Percentiles rank a stretch among this genome's conserved stretches.
Conservation (phyloP, 2,329 filamentous ascomycete genomes). For the Elsinoe necatrix region DNA sequence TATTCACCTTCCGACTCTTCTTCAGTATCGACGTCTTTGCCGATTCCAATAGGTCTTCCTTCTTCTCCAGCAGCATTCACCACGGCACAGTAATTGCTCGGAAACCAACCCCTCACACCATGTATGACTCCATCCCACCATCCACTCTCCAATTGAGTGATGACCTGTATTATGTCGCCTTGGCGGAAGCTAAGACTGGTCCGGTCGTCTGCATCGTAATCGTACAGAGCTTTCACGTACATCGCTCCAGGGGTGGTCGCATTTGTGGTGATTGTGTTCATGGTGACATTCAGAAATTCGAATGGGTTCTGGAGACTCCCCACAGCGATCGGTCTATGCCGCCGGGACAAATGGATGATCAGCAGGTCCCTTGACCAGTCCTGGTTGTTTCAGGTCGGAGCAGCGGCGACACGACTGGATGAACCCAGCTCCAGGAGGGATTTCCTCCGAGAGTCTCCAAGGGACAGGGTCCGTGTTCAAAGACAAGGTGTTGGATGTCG, state of each 20-base stretch:
- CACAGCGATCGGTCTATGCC: constrained; percentile 15
- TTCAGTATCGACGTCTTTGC: constrained; percentile 31
- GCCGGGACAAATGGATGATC: constrained; percentile 13
- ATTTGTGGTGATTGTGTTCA: constrained; percentile 45
- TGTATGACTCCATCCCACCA: constrained; percentile 99
- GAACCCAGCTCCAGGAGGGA: background rate
- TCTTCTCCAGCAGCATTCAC: constrained; percentile 61
- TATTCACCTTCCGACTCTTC: constrained; percentile 59
- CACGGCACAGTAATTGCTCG: constrained; percentile 94
- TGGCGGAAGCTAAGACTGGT: constrained; percentile 95
- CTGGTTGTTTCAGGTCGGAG: constrained; percentile 10
- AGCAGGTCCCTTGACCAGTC: constrained; percentile 4
- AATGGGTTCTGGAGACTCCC: background rate
- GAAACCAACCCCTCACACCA: constrained; percentile 94
- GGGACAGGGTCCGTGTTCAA: background rate
- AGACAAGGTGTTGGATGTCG: background rate
- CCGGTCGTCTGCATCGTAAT: constrained; percentile 95
- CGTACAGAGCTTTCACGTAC: constrained; percentile 92
- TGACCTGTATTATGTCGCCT: constrained; percentile 95
- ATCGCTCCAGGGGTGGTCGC: constrained; percentile 50
- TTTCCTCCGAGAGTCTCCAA: background rate
- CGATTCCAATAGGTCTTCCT: constrained; percentile 51
- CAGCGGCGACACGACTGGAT: constrained; percentile 6
- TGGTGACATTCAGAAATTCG: constrained; percentile 24
- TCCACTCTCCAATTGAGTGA: constrained; percentile 93